A percentile compares a stretch with the other conserved stretches of the same genome.
These are phyloP conservation scores for Primulina eburnea DNA, from an alignment of 257 asterid genomes.

Conservation along the genomic window DNA sequence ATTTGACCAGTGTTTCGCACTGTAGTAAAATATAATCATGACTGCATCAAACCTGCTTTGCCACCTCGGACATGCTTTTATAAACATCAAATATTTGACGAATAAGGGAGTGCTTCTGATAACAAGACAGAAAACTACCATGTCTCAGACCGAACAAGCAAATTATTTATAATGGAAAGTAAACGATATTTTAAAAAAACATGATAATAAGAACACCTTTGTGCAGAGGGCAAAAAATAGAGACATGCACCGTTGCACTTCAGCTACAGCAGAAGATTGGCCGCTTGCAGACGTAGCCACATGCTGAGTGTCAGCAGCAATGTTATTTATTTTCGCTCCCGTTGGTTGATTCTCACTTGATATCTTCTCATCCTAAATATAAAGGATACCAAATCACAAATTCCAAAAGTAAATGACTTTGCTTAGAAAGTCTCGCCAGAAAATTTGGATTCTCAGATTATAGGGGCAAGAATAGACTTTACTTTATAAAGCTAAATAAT, in stretches of 20 bases:
- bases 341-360: constrained; percentile 42
- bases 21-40: constrained; percentile 5
- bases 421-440: no score
- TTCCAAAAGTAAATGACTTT: background rate
- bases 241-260: constrained; percentile 82
- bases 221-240: constrained; percentile 95
- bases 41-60: constrained; percentile 67
- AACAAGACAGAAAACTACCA: constrained; percentile 27
- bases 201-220: constrained; percentile 51
- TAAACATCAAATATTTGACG: constrained; percentile 71
- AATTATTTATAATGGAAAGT: constrained; percentile 20
- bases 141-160: constrained; percentile 4
- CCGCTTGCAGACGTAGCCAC: constrained; percentile 51
- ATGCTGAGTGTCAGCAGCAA: constrained; percentile 43
- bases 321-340: constrained; percentile 37
- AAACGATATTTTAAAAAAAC: constrained; percentile 8
- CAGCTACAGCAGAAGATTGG: constrained; percentile 52
- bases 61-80: constrained; percentile 51
- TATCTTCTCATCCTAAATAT: constrained; percentile 54
- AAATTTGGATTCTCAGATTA: background rate
- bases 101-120: constrained; percentile 86
- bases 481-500: background rate
- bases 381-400: constrained; percentile 21
- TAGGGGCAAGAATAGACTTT: background rate
- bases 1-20: constrained; percentile 1